Percentiles rank a stretch among this genome's conserved stretches.
phyloP scores from a whole-genome alignment of 1,139 yeast species.

The Taphrina deformans region DNA sequence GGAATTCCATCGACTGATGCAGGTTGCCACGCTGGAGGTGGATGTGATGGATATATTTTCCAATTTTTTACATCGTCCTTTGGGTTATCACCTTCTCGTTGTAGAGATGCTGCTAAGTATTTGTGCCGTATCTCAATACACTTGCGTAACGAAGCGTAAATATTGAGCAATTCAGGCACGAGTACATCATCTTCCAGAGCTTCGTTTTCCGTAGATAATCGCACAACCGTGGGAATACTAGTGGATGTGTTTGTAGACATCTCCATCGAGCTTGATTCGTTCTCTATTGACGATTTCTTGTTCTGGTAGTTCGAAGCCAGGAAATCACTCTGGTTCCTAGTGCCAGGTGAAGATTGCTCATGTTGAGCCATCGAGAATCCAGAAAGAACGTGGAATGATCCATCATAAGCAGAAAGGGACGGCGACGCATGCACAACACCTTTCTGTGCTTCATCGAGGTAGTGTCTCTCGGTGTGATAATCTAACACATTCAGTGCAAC shows the following conservation, averaged over 20 bases:
- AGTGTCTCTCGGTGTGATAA: slow-evolving; percentile 26
- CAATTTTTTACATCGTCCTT: slow-evolving; percentile 64
- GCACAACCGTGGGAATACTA: neutral
- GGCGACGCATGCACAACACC: slow-evolving; percentile 24
- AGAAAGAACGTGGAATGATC: slow-evolving; percentile 21
- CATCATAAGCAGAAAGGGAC: slow-evolving; percentile 10
- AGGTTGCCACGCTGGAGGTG: slow-evolving; percentile 76
- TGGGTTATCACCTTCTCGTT: slow-evolving; percentile 75
- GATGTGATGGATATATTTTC: slow-evolving; percentile 90
- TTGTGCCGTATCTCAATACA: slow-evolving; percentile 76
- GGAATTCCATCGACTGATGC: slow-evolving; percentile 42
- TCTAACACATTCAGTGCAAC: neutral
- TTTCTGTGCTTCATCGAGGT: slow-evolving; percentile 28
- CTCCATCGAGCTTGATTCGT: neutral
- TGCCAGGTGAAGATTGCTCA: neutral
- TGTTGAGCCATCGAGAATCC: slow-evolving; percentile 13
- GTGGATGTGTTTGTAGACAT: neutral
- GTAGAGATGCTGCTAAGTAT: slow-evolving; percentile 70
- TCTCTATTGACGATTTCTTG: slow-evolving; percentile 3
- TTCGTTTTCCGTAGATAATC: neutral
- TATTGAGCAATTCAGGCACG: slow-evolving; percentile 60
- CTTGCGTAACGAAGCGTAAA: slow-evolving; percentile 67
- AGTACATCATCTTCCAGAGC: slow-evolving; percentile 30
- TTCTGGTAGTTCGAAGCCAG: neutral
- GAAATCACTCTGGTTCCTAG: neutral